Evolutionary conservation across 345 rosid genomes (phyloP), one percentile per base, ranked within the genome.

Genomic region (Acer saccharum): DNA sequence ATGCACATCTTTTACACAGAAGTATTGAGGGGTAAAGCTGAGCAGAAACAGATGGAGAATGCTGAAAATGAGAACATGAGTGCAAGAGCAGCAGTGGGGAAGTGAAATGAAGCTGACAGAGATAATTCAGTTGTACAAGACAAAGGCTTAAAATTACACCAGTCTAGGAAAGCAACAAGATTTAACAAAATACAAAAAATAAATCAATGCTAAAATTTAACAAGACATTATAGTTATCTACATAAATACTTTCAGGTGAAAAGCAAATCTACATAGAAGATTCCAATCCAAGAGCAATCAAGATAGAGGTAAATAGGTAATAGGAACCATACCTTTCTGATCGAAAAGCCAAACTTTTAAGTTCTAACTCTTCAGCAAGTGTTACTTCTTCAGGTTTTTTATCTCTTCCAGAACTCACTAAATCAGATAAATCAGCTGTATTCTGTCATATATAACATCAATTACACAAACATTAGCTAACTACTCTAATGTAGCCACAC

Each of bases 371-470:
- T 89, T 97, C 98, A 25, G 90, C 89, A 79, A 97, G 92, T 77
- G 92, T 84, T 69, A 87, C 89, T 83, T 94, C 99, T 84, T 97
- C 99, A n/a, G 90, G 88, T 82, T 87, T 97, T 80, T 89, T 87
- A 79, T 97, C 98, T 87, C 98, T 89, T 84, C 97, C 97, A 60
- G 99, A 97, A 84, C 97, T 94, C 79, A 97, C 90, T 73, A 97
- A 94, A 87, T 97, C 99, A 79, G 96, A 93, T 73, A 97, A 94
- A 88, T 94, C 99, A 81, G 92, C 83, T n/a, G 90, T 89, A 87
- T 94, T 97, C 98, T 97, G 96, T 81, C 66, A 86, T 58, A 84
- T 69, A 63, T 29, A 81, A 44, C 68, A 82, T 54, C 72, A 48
- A 61, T 63, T 64, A 72, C 50, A 66, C 14, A 55, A 25, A 23